phyloP scores from a whole-genome alignment of 257 asterid genomes.

The Rubia yunnanensis region DNA sequence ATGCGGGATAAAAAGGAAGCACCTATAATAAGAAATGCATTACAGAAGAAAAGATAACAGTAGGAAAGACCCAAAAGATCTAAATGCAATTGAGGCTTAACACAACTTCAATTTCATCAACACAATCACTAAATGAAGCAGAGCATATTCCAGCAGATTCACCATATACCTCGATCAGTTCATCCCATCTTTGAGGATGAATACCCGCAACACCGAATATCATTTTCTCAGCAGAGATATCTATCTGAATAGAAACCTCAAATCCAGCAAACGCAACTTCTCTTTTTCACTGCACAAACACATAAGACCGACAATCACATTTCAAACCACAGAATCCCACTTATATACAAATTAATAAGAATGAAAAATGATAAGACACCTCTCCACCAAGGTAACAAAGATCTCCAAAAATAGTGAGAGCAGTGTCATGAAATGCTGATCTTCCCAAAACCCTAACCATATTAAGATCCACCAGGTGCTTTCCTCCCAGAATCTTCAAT shows the following conservation, averaged over 20 bases:
- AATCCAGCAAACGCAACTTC: slow-evolving; percentile 99
- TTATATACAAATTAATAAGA: background rate
- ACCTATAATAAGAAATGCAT: background rate
- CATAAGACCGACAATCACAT: background rate
- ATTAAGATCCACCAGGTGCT: slow-evolving; percentile 90
- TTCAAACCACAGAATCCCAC: background rate
- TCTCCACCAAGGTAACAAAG: slow-evolving; percentile 96
- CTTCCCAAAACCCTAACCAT: slow-evolving; percentile 88
- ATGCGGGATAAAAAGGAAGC: background rate
- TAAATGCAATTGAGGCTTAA: background rate
- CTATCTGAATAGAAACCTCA: slow-evolving; percentile 93
- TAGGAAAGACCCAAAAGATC: background rate
- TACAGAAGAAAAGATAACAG: background rate
- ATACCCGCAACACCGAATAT: slow-evolving; percentile 74
- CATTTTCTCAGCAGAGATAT: slow-evolving; percentile 92
- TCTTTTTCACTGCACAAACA: slow-evolving; percentile 65
- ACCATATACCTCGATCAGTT: slow-evolving; percentile 59
- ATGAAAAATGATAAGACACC: slow-evolving; percentile 28
- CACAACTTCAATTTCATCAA: background rate
- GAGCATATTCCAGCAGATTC: background rate
- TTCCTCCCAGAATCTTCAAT: slow-evolving; percentile 90
- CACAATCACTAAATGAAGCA: background rate
- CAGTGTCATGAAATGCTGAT: slow-evolving; percentile 96
- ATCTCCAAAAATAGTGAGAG: slow-evolving; percentile 78
- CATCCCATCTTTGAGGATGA: slow-evolving; percentile 69